Evolutionary conservation across 352 stramenopile species (phyloP).

Genomic region (Globisporangium uncinulatum): DNA sequence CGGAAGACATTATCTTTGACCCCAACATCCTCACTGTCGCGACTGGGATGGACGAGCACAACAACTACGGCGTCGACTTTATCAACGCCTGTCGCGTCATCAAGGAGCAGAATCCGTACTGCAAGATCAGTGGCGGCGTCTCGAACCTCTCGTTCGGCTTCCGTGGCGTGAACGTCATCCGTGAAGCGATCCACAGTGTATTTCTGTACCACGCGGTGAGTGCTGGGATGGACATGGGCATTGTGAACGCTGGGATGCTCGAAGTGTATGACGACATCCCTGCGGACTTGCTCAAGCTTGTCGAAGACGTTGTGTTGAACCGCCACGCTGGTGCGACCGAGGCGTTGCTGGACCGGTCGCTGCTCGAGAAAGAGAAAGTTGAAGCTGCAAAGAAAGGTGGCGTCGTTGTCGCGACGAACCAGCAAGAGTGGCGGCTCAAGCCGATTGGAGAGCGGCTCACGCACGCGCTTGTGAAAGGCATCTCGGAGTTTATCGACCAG

Average conservation of each 20-base stretch:
- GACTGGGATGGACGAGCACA: conserved; percentile 97
- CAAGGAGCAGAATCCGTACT: conserved; percentile 94
- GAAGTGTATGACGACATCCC: conserved; percentile 87
- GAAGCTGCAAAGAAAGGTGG: conserved; percentile 86
- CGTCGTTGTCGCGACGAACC: conserved; percentile 32
- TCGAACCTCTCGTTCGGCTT: conserved; percentile 98
- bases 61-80: conserved; percentile 97
- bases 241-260: conserved; percentile 93
- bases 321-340: conserved; percentile 87
- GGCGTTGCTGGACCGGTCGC: conserved; percentile 85
- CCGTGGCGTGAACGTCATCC: conserved; percentile 96
- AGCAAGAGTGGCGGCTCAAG: conserved; percentile 89
- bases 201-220: conserved; percentile 96
- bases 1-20: conserved; percentile 98
- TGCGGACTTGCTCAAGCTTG: conserved; percentile 80
- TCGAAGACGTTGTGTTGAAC: conserved; percentile 95
- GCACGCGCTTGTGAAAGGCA: conserved; percentile 96
- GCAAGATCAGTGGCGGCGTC: conserved; percentile 94
- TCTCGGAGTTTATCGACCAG: conserved; percentile 93
- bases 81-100: conserved; percentile 94
- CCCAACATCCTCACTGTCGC: conserved; percentile 97
- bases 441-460: conserved; percentile 90
- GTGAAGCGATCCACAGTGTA: conserved; percentile 95
- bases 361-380: conserved; percentile 80
- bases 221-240: conserved; percentile 98